Evolutionary conservation across 495 filamentous ascomycete species (phyloP).

Genomic region (Daldinia bambusicola): DNA sequence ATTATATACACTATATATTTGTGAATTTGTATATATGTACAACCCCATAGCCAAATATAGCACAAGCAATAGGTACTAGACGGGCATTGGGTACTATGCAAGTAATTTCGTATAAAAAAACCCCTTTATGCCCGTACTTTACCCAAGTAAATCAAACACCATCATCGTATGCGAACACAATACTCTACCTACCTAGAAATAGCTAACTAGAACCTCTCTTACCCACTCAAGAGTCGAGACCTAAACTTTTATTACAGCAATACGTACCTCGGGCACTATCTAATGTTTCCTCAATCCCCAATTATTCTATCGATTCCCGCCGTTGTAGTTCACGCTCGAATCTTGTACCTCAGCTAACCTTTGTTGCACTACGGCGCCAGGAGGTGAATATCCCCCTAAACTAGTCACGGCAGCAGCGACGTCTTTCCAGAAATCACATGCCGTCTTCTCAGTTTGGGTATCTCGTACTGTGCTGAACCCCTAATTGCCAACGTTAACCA

Average conservation of each 20-base stretch:
- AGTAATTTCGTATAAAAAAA: not conserved
- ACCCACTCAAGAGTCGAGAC: too few species aligned
- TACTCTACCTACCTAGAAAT: too few species aligned
- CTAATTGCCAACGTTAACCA: not conserved
- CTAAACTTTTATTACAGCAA: too few species aligned
- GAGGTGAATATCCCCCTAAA: not conserved
- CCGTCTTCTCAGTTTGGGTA: not conserved
- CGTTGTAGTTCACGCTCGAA: not conserved
- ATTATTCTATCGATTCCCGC: not conserved
- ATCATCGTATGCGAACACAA: not conserved
- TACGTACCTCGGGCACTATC: too few species aligned
- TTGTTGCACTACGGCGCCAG: not conserved
- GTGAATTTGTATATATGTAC: too few species aligned
- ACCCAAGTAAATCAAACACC: conserved; percentile 4
- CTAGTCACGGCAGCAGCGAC: not conserved
- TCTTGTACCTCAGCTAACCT: not conserved
- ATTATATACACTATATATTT: too few species aligned
- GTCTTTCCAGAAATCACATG: not conserved
- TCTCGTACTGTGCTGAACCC: not conserved
- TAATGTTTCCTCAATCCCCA: too few species aligned
- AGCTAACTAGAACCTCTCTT: too few species aligned
- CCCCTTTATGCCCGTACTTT: not conserved
- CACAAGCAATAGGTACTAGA: not conserved
- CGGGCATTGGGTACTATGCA: conserved; percentile 2
- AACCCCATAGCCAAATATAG: conserved; percentile 3